Evolutionary conservation across 176 grass and related monocot genomes (phyloP).

Genomic region (Rhynchospora pubera): DNA sequence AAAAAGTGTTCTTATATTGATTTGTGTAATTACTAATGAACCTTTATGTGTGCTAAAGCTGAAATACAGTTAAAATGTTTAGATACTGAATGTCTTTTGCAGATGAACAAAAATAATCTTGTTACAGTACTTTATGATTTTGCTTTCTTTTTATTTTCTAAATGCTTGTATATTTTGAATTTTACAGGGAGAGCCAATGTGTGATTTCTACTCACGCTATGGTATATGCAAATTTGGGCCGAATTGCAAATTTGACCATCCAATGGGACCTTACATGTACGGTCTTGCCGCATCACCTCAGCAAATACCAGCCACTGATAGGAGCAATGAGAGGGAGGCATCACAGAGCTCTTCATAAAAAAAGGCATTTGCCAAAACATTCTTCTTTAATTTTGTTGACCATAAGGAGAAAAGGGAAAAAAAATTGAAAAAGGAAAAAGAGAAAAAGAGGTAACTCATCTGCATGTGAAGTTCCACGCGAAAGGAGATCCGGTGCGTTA

Average conservation of each 20-base stretch:
- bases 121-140: not conserved
- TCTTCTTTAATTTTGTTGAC: conserved; percentile 34
- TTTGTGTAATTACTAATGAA: not conserved
- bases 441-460: conserved; percentile 15
- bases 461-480: conserved; percentile 6
- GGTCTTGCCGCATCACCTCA: conserved; percentile 41
- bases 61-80: not conserved
- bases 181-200: conserved; percentile 64
- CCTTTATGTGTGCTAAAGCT: not conserved
- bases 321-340: conserved; percentile 52
- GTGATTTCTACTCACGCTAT: conserved; percentile 74
- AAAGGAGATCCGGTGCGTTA: conserved; percentile 22
- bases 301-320: conserved; percentile 48
- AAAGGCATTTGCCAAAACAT: not conserved
- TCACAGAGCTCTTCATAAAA: conserved; percentile 39
- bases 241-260: conserved; percentile 92
- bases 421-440: conserved; percentile 6
- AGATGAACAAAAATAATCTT: not conserved
- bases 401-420: conserved; percentile 9
- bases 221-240: conserved; percentile 83
- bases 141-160: not conserved
- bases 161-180: not conserved
- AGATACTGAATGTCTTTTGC: not conserved
- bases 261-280: conserved; percentile 52
- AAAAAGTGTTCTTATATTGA: not conserved